Base-by-base conservation (phyloP, 2,329 filamentous ascomycete species). In the Pestalotiopsis sp. region DNA sequence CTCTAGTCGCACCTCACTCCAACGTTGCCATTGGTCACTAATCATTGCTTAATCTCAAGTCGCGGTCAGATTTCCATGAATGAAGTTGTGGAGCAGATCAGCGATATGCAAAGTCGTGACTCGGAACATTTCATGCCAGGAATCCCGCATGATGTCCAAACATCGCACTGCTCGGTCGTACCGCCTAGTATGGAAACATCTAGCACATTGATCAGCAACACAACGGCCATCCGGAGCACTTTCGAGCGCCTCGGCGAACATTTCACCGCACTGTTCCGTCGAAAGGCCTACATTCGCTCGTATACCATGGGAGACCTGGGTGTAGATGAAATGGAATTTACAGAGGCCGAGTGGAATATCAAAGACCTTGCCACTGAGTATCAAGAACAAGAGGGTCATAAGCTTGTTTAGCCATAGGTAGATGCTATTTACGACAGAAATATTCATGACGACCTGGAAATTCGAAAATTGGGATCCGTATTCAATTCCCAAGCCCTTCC, bases 231-330 rank as follows among this genome's bases (percentile, higher is more conserved):
- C 86, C 96, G 99, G 90, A 96, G 98, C 88, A 93, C 99, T 79
- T 98, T 99, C 93, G 98, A 99, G 94, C 95, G 96, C 90, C 89
- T 99, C 78, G 96, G 96, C 81, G 96, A 99, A 85, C 96, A 99
- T 88, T 99, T 99, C 91, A 94, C 92, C 86, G 95, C 95, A 83
- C 98, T 99, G 96, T 99, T 99, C 92, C 91, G 96, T 87, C 94
- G 96, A 87, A 99, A 98, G 93, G 96, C 96, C 91, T 99, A 99
- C 94, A 93, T 99, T 90, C 96, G 98, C 89, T 99, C 96, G 96
- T 99, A 98, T 88, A 99, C 96, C 90, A 94, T 95, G 81, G 96
- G 99, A 90, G 96, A 96, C 87, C 98, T 99, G 96, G 41, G 13
- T 17, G 17, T 45, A 3, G 96, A 99, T 86, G 96, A 98, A 92